Conservation (phyloP, 768 basidiomycete genomes). For the Boletus reticulatus region DNA sequence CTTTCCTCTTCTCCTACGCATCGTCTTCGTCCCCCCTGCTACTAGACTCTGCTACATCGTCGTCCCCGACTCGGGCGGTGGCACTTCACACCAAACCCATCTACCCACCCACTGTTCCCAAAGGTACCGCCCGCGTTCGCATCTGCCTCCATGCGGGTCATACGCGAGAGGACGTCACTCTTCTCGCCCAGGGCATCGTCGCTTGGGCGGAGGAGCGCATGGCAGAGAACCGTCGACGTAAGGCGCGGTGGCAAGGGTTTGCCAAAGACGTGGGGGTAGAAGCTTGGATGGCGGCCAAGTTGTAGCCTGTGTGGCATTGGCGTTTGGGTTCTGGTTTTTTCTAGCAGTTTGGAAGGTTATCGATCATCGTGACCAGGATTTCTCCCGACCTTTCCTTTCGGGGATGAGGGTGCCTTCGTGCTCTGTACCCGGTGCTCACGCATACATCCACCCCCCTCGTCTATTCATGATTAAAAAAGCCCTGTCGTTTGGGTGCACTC, state of each 20-base stretch:
- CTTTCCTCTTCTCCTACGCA: constrained; percentile 44
- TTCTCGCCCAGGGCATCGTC: constrained; percentile 50
- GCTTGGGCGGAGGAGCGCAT: constrained; percentile 30
- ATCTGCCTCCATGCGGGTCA: constrained; percentile 89
- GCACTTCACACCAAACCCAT: constrained; percentile 74
- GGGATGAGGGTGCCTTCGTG: too few relatives aligned
- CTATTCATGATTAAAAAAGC: too few relatives aligned
- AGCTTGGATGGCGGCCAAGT: constrained; percentile 31
- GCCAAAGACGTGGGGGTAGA: constrained; percentile 16
- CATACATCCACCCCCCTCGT: too few relatives aligned
- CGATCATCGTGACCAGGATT: too few relatives aligned
- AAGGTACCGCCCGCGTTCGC: constrained; percentile 78
- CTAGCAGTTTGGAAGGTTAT: too few relatives aligned
- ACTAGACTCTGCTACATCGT: not conserved
- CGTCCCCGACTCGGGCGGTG: constrained; percentile 9
- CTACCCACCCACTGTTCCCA: constrained; percentile 87
- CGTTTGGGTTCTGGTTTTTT: too few relatives aligned
- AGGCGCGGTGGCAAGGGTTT: constrained; percentile 9
- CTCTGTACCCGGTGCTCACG: too few relatives aligned
- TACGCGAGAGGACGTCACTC: constrained; percentile 57
- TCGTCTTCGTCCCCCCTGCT: not conserved
- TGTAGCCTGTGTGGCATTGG: constrained; percentile 12
- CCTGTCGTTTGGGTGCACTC: too few relatives aligned
- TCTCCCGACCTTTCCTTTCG: too few relatives aligned
- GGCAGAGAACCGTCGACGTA: constrained; percentile 4